Conservation (phyloP, 192 early-diverging fungal species). For the Allomyces macrogynus region DNA sequence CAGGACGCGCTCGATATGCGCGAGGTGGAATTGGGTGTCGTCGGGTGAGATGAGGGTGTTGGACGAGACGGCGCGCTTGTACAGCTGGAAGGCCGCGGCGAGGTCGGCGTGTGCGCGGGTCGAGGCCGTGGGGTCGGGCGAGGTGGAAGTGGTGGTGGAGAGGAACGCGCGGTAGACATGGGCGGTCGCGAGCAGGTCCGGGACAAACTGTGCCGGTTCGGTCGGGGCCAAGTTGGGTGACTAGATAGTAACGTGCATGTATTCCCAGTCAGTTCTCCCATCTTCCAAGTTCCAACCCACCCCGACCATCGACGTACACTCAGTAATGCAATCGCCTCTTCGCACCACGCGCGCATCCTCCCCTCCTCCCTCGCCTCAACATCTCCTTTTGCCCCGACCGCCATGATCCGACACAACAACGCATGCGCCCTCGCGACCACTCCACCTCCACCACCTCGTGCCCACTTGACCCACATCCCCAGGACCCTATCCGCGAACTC, state of each 20-base stretch:
- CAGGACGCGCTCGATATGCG: background rate
- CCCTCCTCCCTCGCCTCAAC: background rate
- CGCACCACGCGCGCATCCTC: background rate
- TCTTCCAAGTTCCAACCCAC: too few species aligned
- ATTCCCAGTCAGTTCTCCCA: too few species aligned
- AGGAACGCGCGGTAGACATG: too few species aligned
- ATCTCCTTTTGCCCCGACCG: background rate
- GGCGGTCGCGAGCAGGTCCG: too few species aligned
- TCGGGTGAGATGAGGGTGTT: background rate
- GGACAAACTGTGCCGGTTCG: too few species aligned
- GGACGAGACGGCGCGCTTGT: background rate
- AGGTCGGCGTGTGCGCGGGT: background rate
- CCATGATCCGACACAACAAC: background rate
- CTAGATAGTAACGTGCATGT: too few species aligned
- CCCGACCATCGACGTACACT: background rate
- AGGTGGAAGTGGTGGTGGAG: background rate
- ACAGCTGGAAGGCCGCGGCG: background rate
- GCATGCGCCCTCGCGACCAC: background rate
- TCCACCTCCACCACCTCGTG: background rate
- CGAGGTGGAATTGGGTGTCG: background rate
- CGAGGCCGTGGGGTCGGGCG: background rate
- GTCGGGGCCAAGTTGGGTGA: too few species aligned
- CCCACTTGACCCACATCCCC: background rate
- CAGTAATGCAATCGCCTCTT: background rate
- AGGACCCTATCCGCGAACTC: background rate